Conservation (phyloP, 352 stramenopile genomes). For the Phytophthora multivora region DNA sequence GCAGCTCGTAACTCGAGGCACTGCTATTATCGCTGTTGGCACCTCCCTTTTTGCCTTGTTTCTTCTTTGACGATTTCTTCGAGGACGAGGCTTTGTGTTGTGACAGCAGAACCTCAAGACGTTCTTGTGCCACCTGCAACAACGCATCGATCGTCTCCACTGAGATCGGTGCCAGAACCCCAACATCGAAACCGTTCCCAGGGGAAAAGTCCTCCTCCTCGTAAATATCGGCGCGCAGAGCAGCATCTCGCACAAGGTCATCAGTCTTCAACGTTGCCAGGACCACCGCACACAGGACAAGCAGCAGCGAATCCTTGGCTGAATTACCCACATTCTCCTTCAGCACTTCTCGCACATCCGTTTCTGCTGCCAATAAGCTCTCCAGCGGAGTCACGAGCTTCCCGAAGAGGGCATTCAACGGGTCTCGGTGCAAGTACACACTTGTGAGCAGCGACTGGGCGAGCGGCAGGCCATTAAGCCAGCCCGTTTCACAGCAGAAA, state of each 20-base stretch:
- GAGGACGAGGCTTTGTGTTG: slow-evolving; percentile 50
- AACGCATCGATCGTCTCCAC: slow-evolving; percentile 44
- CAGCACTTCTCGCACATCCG: slow-evolving; percentile 37
- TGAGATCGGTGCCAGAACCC: slow-evolving; percentile 45
- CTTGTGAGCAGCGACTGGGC: slow-evolving; percentile 90
- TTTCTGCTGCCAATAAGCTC: slow-evolving; percentile 22
- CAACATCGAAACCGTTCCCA: slow-evolving; percentile 68
- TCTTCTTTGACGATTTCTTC: slow-evolving; percentile 75
- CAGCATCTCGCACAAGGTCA: slow-evolving; percentile 78
- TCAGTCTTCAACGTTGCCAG: slow-evolving; percentile 77
- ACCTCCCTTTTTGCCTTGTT: slow-evolving; percentile 48
- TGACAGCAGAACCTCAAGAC: slow-evolving; percentile 43
- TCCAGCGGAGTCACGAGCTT: slow-evolving; percentile 42
- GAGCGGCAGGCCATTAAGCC: slow-evolving; percentile 85
- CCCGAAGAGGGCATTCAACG: slow-evolving; percentile 73
- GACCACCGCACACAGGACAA: slow-evolving; percentile 73
- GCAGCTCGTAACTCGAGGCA: slow-evolving; percentile 34
- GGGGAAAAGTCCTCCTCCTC: slow-evolving; percentile 96
- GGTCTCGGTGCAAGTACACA: slow-evolving; percentile 86
- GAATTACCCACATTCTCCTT: slow-evolving; percentile 38
- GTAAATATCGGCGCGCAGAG: slow-evolving; percentile 94
- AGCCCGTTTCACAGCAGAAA: slow-evolving; percentile 78
- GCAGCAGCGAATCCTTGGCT: slow-evolving; percentile 59
- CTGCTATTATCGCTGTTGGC: slow-evolving; percentile 4
- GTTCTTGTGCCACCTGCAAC: slow-evolving; percentile 51